These are phyloP conservation scores for Rhodotorula sphaerocarpa DNA, from an alignment of 768 basidiomycete genomes.

Conservation along the genomic window DNA sequence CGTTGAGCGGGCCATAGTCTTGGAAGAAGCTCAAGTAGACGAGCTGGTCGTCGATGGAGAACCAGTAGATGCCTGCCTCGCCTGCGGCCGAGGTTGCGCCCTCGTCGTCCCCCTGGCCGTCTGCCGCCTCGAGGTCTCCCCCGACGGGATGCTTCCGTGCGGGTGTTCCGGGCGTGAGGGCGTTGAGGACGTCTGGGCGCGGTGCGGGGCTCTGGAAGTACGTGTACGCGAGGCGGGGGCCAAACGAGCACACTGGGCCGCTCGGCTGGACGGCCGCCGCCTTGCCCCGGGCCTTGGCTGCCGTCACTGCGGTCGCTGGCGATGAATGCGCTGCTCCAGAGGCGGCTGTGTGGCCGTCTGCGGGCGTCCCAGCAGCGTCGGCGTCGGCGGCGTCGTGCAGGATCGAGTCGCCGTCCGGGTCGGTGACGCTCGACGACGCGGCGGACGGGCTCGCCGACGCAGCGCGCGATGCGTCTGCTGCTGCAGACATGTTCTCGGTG, in stretches of 20 bases:
- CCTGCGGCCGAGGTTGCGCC: background rate
- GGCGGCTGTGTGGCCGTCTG: background rate
- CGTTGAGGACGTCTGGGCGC: conserved; percentile 12
- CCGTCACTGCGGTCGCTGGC: too few relatives aligned
- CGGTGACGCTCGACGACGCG: background rate
- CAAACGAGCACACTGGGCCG: conserved; percentile 35
- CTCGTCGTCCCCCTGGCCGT: background rate
- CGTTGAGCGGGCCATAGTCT: conserved; percentile 69
- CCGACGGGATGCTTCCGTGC: too few relatives aligned
- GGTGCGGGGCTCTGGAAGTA: conserved; percentile 28
- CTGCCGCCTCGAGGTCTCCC: too few relatives aligned
- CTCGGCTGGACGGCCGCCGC: conserved; percentile 7
- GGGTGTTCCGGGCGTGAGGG: background rate
- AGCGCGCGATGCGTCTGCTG: background rate
- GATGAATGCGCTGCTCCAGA: background rate
- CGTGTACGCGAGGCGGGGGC: conserved; percentile 33
- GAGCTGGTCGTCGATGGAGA: conserved; percentile 85
- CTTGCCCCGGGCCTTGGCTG: background rate
- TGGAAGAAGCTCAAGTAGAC: conserved; percentile 88
- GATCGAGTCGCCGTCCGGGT: conserved; percentile 19
- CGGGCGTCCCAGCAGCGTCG: background rate
- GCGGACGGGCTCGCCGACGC: background rate
- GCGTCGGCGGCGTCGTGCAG: background rate
- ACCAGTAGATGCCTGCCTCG: conserved; percentile 59
- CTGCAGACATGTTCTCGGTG: background rate